Evolutionary conservation across 257 asterid species (phyloP), one percentile per base, ranked within the genome.

Genomic region (Solanum megistacrolobum): DNA sequence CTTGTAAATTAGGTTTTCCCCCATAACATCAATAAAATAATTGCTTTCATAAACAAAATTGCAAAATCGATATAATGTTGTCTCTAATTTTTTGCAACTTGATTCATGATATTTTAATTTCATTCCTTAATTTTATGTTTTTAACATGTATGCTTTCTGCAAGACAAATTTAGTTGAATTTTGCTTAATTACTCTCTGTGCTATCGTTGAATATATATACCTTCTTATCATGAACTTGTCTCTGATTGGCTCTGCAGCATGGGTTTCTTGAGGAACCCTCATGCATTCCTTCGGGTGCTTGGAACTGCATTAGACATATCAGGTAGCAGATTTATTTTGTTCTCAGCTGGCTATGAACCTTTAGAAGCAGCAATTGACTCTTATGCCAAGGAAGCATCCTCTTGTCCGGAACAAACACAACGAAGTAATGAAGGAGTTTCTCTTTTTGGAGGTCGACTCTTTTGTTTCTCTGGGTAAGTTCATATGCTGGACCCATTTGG

Each of bases 391-490:
- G 88, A 91, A 84, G 88, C 90, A 84, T 87, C 94, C 60, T 85
- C 94, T 78, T 83, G 89, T 20, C 87, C 93, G 18, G 92, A 92
- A 89, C 90, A 88, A 89, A 88, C 79, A 87, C 89, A 87, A 85
- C 88, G 87, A 85, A 86, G 90, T 91, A 92, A 89, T 65, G 94
- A 88, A 76, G 96, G 93, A 89, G 91, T 90, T 89, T 90, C 89
- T 91, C 92, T 96, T 85, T 96, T 95, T 82, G 94, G 89, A 43
- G 95, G 92, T 71, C 90, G 94, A 38, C 94, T 97, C 79, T 92
- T 95, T 89, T 97, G 96, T 92, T 96, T 92, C 91, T 92, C 97
- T 11, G 98, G 99, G 98, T 96, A 81, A 90, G 96, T 89, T 83
- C 72, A 75, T 43, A 83, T 71, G 72, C 84, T 78, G 69, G 68